Conservation (phyloP, 2,329 filamentous ascomycete genomes). For the Talaromyces atroroseus region DNA sequence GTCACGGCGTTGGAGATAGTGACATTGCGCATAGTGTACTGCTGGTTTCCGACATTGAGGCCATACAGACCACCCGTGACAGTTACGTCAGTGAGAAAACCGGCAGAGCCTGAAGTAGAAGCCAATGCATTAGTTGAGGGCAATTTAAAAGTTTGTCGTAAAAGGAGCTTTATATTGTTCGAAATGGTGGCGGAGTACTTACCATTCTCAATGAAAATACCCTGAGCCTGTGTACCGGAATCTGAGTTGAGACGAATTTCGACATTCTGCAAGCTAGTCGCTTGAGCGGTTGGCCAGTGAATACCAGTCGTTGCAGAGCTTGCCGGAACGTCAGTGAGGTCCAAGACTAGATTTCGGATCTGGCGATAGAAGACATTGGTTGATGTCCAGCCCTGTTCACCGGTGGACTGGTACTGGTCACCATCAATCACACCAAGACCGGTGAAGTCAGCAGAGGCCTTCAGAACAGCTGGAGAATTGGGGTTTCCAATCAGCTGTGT, state of each 20-base stretch:
- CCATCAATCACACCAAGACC: slow-evolving; percentile 56
- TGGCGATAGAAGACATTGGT: slow-evolving; percentile 61
- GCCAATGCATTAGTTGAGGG: neutral
- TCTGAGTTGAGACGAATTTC: slow-evolving; percentile 52
- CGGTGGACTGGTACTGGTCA: slow-evolving; percentile 45
- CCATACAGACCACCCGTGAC: slow-evolving; percentile 59
- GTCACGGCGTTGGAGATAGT: slow-evolving; percentile 48
- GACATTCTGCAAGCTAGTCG: slow-evolving; percentile 58
- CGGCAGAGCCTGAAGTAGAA: slow-evolving; percentile 44
- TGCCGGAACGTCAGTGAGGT: slow-evolving; percentile 42
- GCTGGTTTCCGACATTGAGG: slow-evolving; percentile 59
- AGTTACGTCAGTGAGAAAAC: slow-evolving; percentile 54
- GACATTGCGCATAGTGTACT: slow-evolving; percentile 56
- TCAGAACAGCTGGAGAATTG: slow-evolving; percentile 51
- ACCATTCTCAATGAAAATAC: slow-evolving; percentile 57
- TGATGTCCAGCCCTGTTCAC: slow-evolving; percentile 35
- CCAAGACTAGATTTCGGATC: slow-evolving; percentile 61
- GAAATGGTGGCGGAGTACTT: slow-evolving; percentile 2
- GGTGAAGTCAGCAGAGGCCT: slow-evolving; percentile 48
- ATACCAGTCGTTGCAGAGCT: slow-evolving; percentile 33
- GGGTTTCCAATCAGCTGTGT: slow-evolving; percentile 60
- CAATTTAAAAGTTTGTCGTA: neutral
- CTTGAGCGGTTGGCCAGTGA: slow-evolving; percentile 52
- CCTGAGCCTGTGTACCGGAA: slow-evolving; percentile 47
- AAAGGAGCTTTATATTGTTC: neutral